Evolutionary conservation across 306 rosid species (phyloP).

Genomic region (Crotalaria pallida): DNA sequence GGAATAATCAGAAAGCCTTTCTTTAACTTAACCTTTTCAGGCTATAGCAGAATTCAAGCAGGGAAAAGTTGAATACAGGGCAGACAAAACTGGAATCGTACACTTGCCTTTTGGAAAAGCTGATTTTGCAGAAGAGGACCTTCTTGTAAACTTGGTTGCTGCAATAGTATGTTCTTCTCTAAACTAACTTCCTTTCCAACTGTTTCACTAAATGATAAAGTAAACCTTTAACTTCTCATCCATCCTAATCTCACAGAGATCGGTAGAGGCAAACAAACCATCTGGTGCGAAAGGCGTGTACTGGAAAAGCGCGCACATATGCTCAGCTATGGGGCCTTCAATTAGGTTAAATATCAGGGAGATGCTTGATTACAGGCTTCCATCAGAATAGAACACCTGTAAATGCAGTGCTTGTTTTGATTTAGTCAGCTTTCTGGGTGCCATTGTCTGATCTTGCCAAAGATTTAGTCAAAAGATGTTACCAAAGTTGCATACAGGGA

Average conservation of each 20-base stretch:
- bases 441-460: conserved; percentile 32
- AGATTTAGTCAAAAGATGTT: conserved; percentile 39
- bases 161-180: conserved; percentile 64
- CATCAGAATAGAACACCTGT: conserved; percentile 43
- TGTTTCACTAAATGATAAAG: not conserved
- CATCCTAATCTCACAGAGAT: conserved; percentile 54
- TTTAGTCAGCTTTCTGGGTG: conserved; percentile 30
- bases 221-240: not conserved
- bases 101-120: conserved; percentile 91
- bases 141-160: conserved; percentile 69
- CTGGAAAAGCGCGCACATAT: conserved; percentile 92
- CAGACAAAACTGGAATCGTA: conserved; percentile 97
- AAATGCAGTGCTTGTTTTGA: conserved; percentile 52
- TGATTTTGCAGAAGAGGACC: conserved; percentile 86
- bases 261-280: conserved; percentile 87
- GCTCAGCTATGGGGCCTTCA: conserved; percentile 99
- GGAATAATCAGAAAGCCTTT: not conserved
- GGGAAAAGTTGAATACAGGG: conserved; percentile 95
- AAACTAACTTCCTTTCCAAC: not conserved
- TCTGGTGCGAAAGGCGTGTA: conserved; percentile 91
- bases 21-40: conserved; percentile 35
- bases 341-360: conserved; percentile 75
- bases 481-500: conserved; percentile 34
- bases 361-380: conserved; percentile 77
- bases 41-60: conserved; percentile 97